Conservation (phyloP, 768 basidiomycete species). For the Lentinula sp. region DNA sequence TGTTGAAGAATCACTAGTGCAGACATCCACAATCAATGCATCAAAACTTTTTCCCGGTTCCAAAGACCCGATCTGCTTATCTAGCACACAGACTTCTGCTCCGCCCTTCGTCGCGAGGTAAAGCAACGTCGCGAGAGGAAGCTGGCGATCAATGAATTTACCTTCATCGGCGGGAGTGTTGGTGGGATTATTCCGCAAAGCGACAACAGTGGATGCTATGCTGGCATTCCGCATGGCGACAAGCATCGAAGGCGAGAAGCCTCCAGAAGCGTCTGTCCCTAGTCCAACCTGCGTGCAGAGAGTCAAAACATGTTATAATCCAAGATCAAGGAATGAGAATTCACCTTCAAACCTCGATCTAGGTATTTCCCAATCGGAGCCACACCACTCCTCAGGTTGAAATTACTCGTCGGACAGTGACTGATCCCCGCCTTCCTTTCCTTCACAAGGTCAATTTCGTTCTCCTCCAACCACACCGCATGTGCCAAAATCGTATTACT, state of each 20-base stretch:
- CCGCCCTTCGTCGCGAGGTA: constrained; percentile 93
- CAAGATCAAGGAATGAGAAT: constrained; percentile 6
- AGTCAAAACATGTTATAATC: background rate
- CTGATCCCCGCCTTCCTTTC: constrained; percentile 66
- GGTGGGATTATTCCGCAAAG: constrained; percentile 31
- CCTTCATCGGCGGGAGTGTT: constrained; percentile 6
- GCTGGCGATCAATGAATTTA: constrained; percentile 50
- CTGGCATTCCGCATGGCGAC: constrained; percentile 68
- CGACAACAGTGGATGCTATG: constrained; percentile 73
- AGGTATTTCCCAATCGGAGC: constrained; percentile 75
- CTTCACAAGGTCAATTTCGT: constrained; percentile 71
- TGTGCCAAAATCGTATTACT: constrained; percentile 85
- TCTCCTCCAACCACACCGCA: constrained; percentile 70
- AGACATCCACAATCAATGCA: constrained; percentile 68
- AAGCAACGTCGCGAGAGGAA: constrained; percentile 70
- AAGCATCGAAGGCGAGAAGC: constrained; percentile 78
- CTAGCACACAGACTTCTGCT: constrained; percentile 73
- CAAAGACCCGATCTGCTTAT: constrained; percentile 70
- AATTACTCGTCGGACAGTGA: constrained; percentile 94
- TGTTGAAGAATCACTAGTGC: constrained; percentile 32
- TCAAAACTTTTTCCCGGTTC: constrained; percentile 83
- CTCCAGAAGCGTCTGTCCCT: constrained; percentile 93
- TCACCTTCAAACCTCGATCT: constrained; percentile 82
- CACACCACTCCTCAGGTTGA: constrained; percentile 83
- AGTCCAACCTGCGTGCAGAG: constrained; percentile 64